Evolutionary conservation across 73 alveolate species (phyloP), one percentile per base, ranked within the genome.

Genomic region (Paramecium caudatum): DNA sequence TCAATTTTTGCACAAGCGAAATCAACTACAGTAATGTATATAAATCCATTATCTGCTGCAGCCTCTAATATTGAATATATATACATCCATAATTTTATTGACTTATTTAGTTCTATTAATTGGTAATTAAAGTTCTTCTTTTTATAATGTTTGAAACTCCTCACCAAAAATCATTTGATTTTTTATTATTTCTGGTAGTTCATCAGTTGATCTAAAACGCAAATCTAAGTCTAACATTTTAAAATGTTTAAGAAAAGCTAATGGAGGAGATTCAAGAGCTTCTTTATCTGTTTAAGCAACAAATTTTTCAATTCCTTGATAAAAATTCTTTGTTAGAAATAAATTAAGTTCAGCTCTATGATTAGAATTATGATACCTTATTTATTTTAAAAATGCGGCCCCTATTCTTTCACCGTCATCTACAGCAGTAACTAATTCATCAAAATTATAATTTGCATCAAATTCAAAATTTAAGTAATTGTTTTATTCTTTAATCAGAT

Each of bases 11-110:
- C 27, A 21, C 46, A 37, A 55, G 23, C 23, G 23, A 55, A 23
- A 23, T 55, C 80, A 10, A 43, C 10, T 27, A 55, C 30, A 55
- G 80, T 55, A 3, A 55, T 27, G 30, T 55, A 55, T 27, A 55
- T 23, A 10, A 55, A 55, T 55, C 80, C 80, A 55, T 55, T 55
- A 55, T 55, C 80, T 3, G 80, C 80, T 2, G 80, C 80, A 27
- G 80, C 80, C 80, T 55, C 23, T 27, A 23, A 55, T 13, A 3
- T 55, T 7, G 30, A 9, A 3, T 5, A 27, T 55, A 10, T 27
- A 10, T 55, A 55, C 80, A 7, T 55, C 80, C 80, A 55, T 55
- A 23, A 55, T 55, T 10, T 37, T 43, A 55, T 55, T 55, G 8
- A 55, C 80, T 21, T 55, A 55, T 55, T 55, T 55, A 3, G 80